Percentiles rank a stretch among this genome's conserved stretches.
phyloP scores from a whole-genome alignment of 179 eudicot genomes.

The Vitellaria paradoxa region DNA sequence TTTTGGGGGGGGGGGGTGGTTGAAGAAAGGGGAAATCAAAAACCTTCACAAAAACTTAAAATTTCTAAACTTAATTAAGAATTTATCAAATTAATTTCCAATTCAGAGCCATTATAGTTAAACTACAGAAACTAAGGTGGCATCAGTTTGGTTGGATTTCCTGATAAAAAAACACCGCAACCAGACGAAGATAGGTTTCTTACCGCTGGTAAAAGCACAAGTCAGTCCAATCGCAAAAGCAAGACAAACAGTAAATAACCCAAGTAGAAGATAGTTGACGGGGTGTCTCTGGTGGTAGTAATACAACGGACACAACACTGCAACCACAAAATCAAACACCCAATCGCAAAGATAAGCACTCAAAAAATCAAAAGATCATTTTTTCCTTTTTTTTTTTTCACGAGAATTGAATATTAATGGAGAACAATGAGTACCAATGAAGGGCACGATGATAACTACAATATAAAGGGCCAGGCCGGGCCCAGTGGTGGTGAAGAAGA shows the following conservation, averaged over 20 bases:
- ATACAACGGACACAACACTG: constrained; percentile 60
- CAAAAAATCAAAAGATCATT: too few relatives aligned
- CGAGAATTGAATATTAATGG: neutral
- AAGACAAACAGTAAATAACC: constrained; percentile 49
- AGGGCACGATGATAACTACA: constrained; percentile 67
- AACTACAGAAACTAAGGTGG: too few relatives aligned
- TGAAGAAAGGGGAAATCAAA: too few relatives aligned
- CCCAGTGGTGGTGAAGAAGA: constrained; percentile 57
- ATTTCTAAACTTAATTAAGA: too few relatives aligned
- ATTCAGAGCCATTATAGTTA: too few relatives aligned
- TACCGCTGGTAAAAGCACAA: constrained; percentile 69
- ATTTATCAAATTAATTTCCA: too few relatives aligned
- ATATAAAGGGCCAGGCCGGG: constrained; percentile 75
- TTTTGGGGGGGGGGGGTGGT: too few relatives aligned
- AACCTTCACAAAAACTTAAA: too few relatives aligned
- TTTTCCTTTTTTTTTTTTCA: too few relatives aligned
- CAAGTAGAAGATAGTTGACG: constrained; percentile 56
- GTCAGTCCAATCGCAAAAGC: constrained; percentile 63
- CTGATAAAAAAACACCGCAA: neutral
- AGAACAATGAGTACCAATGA: constrained; percentile 42
- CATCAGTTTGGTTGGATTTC: too few relatives aligned
- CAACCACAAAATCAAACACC: constrained; percentile 4
- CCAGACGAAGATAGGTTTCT: neutral
- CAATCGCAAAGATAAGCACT: too few relatives aligned
- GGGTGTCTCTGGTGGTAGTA: constrained; percentile 62